Evolutionary conservation across 1,284 basidiomycete species (phyloP).

Genomic region (Cerrena zonata): DNA sequence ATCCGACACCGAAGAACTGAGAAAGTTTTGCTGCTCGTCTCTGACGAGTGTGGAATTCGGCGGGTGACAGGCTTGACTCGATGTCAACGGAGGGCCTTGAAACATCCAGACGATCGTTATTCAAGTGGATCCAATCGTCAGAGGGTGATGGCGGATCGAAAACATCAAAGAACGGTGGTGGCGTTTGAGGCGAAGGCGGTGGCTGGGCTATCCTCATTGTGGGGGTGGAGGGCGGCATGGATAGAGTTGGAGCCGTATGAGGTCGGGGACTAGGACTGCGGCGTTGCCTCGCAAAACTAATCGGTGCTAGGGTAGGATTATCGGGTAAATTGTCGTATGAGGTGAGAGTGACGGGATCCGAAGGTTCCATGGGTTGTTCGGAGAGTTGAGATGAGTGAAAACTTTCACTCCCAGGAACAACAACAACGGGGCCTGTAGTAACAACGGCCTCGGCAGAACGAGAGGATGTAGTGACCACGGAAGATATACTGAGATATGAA

Average conservation of each 20-base stretch:
- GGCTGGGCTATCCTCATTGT: not conserved
- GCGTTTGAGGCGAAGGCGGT: slow-evolving; percentile 1
- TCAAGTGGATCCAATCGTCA: not conserved
- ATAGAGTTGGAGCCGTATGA: not conserved
- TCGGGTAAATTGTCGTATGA: not conserved
- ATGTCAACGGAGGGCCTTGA: not conserved
- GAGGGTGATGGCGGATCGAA: not conserved
- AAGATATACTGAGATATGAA: slow-evolving; percentile 8
- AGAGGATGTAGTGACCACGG: slow-evolving; percentile 2
- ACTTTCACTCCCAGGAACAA: not conserved
- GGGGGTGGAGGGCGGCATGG: not conserved
- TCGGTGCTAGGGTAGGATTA: not conserved
- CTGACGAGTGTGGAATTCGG: slow-evolving; percentile 37
- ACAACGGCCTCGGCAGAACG: not conserved
- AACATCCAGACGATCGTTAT: not conserved
- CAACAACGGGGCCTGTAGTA: not conserved
- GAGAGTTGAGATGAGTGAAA: not conserved
- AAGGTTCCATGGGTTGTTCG: not conserved
- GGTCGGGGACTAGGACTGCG: not conserved
- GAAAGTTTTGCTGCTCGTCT: slow-evolving; percentile 50
- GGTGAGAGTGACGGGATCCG: not conserved
- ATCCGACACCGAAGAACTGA: slow-evolving; percentile 54
- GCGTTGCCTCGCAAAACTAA: not conserved
- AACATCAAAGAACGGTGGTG: slow-evolving; percentile 9
- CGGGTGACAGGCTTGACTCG: not conserved